A percentile compares a stretch with the other conserved stretches of the same genome.
These are phyloP conservation scores for Eutypella sp. DNA, from an alignment of 2,329 filamentous ascomycete species.

Conservation along the genomic window DNA sequence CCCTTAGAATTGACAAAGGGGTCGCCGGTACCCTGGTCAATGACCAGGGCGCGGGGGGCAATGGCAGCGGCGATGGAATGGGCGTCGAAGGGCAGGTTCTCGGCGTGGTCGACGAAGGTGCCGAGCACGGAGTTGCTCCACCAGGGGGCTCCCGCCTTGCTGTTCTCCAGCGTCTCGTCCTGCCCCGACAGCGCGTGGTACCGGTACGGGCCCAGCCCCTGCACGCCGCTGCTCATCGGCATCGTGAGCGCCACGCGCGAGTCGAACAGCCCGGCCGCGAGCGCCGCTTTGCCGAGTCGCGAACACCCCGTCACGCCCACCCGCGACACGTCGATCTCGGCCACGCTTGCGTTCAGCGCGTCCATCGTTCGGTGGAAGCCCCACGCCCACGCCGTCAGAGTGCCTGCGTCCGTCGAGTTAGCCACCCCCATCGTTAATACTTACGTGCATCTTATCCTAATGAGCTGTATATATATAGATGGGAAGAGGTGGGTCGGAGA, in stretches of 20 bases:
- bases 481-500: background rate
- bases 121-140: constrained; percentile 50
- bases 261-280: constrained; percentile 48
- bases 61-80: constrained; percentile 54
- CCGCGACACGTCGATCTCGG: constrained; percentile 36
- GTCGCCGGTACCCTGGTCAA: constrained; percentile 50
- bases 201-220: constrained; percentile 50
- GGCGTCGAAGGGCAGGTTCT: constrained; percentile 51
- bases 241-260: constrained; percentile 49
- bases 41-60: constrained; percentile 50
- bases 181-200: constrained; percentile 40
- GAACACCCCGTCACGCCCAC: constrained; percentile 51
- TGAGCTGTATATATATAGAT: background rate
- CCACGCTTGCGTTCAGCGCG: constrained; percentile 42
- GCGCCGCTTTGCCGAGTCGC: constrained; percentile 48
- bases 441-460: too few relatives aligned
- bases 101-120: constrained; percentile 50
- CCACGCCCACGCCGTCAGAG: constrained; percentile 52
- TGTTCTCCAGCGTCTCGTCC: constrained; percentile 44
- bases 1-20: constrained; percentile 44
- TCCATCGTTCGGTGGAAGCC: constrained; percentile 50
- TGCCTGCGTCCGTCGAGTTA: constrained; percentile 27
- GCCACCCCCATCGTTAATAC: too few relatives aligned
- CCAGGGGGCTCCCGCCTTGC: constrained; percentile 47
- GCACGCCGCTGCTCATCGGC: constrained; percentile 51